These are phyloP conservation scores for Nasturtium officinale DNA, from an alignment of 345 rosid species.

Conservation along the genomic window DNA sequence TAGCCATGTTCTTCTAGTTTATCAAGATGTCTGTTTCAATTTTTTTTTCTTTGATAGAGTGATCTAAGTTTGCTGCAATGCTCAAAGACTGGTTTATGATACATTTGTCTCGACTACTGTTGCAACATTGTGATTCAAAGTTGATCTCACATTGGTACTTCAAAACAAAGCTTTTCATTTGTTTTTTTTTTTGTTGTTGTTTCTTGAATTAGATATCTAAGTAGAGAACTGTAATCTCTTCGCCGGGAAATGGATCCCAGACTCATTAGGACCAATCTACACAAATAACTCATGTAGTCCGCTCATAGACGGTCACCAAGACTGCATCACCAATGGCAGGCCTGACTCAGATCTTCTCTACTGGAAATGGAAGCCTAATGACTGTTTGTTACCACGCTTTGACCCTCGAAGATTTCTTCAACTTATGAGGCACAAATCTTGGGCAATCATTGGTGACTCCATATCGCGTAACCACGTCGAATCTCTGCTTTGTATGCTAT, in stretches of 20 bases:
- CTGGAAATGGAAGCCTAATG: constrained; percentile 88
- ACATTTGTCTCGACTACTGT: not conserved
- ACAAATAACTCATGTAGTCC: constrained; percentile 41
- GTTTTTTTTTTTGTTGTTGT: not conserved
- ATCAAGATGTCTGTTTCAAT: not conserved
- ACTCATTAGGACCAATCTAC: constrained; percentile 74
- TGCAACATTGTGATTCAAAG: constrained; percentile 7
- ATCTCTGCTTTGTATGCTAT: constrained; percentile 88
- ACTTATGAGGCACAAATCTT: constrained; percentile 73
- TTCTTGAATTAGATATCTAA: constrained; percentile 42
- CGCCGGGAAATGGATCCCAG: constrained; percentile 79
- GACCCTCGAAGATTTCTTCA: constrained; percentile 65
- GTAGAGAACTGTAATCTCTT: constrained; percentile 74
- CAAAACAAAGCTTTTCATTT: not conserved
- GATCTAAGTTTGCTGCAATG: not conserved
- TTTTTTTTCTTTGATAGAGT: not conserved
- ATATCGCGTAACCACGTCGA: constrained; percentile 93
- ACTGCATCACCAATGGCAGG: constrained; percentile 89
- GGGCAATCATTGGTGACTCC: constrained; percentile 92
- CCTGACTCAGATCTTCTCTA: constrained; percentile 76
- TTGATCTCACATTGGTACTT: constrained; percentile 15
- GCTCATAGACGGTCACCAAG: constrained; percentile 79
- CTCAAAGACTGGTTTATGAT: not conserved
- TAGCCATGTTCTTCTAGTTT: not conserved
- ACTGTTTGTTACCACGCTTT: constrained; percentile 73